Evolutionary conservation across 257 asterid species (phyloP), one percentile per base, ranked within the genome.

Genomic region (Salvia miltiorrhiza): DNA sequence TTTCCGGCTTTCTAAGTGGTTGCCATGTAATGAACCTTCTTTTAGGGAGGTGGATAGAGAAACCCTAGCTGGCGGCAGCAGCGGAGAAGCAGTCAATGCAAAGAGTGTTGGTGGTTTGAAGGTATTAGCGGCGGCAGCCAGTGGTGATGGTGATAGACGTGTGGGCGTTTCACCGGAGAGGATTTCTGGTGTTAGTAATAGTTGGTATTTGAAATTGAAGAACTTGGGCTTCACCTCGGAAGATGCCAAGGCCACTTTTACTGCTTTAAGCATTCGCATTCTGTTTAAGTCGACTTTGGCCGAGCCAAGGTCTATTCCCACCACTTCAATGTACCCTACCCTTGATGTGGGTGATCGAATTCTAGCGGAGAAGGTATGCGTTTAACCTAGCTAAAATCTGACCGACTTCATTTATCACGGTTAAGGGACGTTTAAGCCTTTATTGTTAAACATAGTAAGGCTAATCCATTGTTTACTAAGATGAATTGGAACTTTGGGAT

Each of bases 271-370:
- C 12, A 88, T 94, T 23, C 83, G 86, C 32, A 76, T 94, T 48
- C 67, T 94, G 75, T 94, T 87, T 70, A 87, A 80, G 77, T 94
- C 99, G 9, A 77, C 89, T 47, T 69, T 94, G 83, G 99, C 99
- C 0, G 97, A 90, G 85, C 97, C 99, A 2, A 89, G 97, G 88
- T 91, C 97, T 13, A 94, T 94, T 73, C 96, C 97, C 19, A 87
- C 99, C 11, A 69, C 88, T 41, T 94, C 99, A 28, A 94, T 94
- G 99, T 85, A 39, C 73, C 99, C 99, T 35, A 94, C 99, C 43
- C 93, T 94, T 26, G 93, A 87, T 70, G 95, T 81, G 23, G 99
- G 97, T 13, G 99, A 94, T 33, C 82, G 99, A 43, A 80, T 94
- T 73, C 68, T 94, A 47, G 88, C 99, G 10, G 99, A 94, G 85